phyloP scores from a whole-genome alignment of 2,329 filamentous ascomycete genomes.

The Neofusicoccum sp. region DNA sequence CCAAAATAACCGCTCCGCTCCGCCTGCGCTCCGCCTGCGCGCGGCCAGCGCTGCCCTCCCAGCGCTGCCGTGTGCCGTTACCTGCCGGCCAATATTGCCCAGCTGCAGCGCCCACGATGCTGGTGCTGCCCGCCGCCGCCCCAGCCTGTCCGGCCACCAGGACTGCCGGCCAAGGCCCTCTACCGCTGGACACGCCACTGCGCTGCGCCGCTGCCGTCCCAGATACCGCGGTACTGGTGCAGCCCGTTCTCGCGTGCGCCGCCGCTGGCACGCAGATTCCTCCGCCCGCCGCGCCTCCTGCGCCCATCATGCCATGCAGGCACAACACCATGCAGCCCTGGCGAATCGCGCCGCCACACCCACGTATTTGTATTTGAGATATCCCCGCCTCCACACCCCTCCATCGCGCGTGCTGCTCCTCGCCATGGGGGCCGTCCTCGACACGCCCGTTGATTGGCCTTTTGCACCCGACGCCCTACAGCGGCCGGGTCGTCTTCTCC shows the following conservation, averaged over 20 bases:
- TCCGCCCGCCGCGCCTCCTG: slow-evolving; percentile 4
- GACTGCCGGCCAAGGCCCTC: slow-evolving; percentile 6
- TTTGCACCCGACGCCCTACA: neutral
- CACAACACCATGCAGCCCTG: slow-evolving; percentile 15
- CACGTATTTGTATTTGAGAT: neutral
- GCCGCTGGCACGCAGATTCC: slow-evolving; percentile 1
- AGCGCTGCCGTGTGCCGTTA: slow-evolving; percentile 14
- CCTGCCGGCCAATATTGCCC: slow-evolving; percentile 11
- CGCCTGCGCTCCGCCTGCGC: neutral
- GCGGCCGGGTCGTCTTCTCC: neutral
- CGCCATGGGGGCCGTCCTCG: neutral
- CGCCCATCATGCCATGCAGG: slow-evolving; percentile 13
- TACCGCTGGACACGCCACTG: slow-evolving; percentile 6
- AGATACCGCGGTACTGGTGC: slow-evolving; percentile 7
- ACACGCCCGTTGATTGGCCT: neutral
- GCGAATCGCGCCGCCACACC: neutral
- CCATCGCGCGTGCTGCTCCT: neutral
- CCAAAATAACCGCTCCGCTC: slow-evolving; percentile 10
- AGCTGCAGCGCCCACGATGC: neutral
- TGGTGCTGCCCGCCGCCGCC: neutral
- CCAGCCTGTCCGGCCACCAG: neutral
- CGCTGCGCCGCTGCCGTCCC: neutral
- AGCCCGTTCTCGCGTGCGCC: slow-evolving; percentile 9
- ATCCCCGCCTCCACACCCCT: neutral
- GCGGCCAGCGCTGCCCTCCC: neutral